These are phyloP conservation scores for Lyophyllum shimeji DNA, from an alignment of 768 basidiomycete genomes.

Conservation along the genomic window DNA sequence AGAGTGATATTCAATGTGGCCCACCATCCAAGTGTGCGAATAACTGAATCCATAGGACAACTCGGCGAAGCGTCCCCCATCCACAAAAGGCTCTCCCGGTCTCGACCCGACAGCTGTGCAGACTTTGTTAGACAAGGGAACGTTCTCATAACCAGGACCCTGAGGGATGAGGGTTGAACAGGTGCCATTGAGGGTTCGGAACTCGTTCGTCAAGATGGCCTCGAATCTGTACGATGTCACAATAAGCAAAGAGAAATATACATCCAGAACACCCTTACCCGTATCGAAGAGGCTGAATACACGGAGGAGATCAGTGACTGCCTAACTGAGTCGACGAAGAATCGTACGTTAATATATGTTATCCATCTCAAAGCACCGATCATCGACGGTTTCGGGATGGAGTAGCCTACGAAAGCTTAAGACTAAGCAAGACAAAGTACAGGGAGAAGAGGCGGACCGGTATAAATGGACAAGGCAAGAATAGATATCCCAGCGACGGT, in stretches of 20 bases:
- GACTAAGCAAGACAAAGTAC: constrained; percentile 13
- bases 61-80: constrained; percentile 52
- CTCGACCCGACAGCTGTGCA: constrained; percentile 71
- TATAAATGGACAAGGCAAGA: constrained; percentile 52
- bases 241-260: constrained; percentile 38
- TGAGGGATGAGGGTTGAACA: constrained; percentile 61
- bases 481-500: constrained; percentile 43
- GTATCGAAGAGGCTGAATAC: constrained; percentile 43
- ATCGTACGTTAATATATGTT: constrained; percentile 56
- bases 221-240: constrained; percentile 59
- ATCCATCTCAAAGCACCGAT: constrained; percentile 71
- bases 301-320: neutral
- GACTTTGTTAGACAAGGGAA: constrained; percentile 64
- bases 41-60: constrained; percentile 49
- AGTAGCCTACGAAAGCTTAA: constrained; percentile 38
- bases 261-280: constrained; percentile 34
- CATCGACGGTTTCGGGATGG: constrained; percentile 61
- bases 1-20: neutral
- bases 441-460: constrained; percentile 29
- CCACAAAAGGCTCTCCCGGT: constrained; percentile 57
- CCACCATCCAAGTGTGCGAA: constrained; percentile 23
- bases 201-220: constrained; percentile 77
- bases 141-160: constrained; percentile 60
- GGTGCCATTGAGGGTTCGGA: constrained; percentile 61
- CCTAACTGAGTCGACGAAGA: neutral